Percentiles rank a stretch among this genome's conserved stretches.
Conservation (phyloP, 164 flowering plant genomes). For the Warburgia ugandensis region DNA sequence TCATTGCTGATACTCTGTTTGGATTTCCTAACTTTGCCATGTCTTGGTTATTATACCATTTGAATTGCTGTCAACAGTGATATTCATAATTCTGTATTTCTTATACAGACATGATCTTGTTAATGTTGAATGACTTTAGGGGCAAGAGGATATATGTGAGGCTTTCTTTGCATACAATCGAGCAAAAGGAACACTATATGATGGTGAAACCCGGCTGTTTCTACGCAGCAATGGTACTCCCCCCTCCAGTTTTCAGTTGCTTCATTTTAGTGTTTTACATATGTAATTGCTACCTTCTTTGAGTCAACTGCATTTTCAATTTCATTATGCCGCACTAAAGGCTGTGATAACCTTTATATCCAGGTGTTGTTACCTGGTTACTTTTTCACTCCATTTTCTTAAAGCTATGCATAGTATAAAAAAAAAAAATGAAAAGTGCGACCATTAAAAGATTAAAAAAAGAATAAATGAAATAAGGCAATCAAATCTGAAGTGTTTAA, state of each 20-base stretch:
- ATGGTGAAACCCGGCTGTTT: slow-evolving; percentile 95
- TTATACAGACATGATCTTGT: background rate
- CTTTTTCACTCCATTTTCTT: too few species aligned
- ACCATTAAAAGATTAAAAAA: too few species aligned
- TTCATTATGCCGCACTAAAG: slow-evolving; percentile 1
- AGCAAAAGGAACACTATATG: slow-evolving; percentile 94
- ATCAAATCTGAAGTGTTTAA: too few species aligned
- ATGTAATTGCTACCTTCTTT: too few species aligned
- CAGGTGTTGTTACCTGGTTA: too few species aligned
- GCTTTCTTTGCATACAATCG: slow-evolving; percentile 87
- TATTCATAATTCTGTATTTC: background rate
- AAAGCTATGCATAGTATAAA: too few species aligned
- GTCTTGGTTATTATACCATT: background rate
- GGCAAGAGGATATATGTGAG: slow-evolving; percentile 96
- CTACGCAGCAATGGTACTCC: slow-evolving; percentile 64
- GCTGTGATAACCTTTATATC: too few species aligned
- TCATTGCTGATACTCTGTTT: background rate
- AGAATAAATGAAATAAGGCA: too few species aligned
- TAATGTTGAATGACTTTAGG: slow-evolving; percentile 36
- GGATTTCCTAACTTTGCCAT: background rate
- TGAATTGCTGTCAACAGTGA: background rate
- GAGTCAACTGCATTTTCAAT: background rate
- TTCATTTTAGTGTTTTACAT: background rate
- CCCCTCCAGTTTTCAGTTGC: background rate
- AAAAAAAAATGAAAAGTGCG: too few species aligned